Percentiles rank a stretch among this genome's conserved stretches.
phyloP scores from a whole-genome alignment of 495 filamentous ascomycete genomes.

The Penicillium pulvis region DNA sequence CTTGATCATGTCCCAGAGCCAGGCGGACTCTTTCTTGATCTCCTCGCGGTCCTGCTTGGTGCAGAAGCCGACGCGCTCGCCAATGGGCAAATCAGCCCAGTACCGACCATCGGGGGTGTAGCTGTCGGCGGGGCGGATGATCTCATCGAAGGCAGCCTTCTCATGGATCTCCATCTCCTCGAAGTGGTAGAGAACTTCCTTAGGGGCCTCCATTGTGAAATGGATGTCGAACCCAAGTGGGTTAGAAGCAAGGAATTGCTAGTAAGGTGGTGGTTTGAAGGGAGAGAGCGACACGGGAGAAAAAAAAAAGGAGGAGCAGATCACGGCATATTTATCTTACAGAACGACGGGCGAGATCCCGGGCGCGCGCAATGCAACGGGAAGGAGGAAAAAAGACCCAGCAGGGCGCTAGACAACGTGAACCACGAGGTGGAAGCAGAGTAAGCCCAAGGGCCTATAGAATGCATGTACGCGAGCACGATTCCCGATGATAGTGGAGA shows the following conservation, averaged over 20 bases:
- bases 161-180: constrained; percentile 62
- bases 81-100: constrained; percentile 78
- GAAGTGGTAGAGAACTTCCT: constrained; percentile 41
- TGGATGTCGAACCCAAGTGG: neutral
- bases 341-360: neutral
- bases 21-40: constrained; percentile 58
- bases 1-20: constrained; percentile 74
- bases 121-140: constrained; percentile 78
- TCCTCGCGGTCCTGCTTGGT: constrained; percentile 64
- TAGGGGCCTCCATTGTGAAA: constrained; percentile 18
- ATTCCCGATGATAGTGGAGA: constrained; percentile 12
- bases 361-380: constrained; percentile 1
- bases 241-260: neutral
- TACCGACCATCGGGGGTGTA: constrained; percentile 76
- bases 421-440: neutral
- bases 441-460: constrained; percentile 10
- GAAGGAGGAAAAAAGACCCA: neutral
- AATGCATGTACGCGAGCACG: constrained; percentile 17
- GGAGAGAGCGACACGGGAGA: constrained; percentile 1
- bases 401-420: neutral
- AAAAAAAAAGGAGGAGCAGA: constrained; percentile 1
- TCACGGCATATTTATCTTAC: constrained; percentile 6
- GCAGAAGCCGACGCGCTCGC: constrained; percentile 68
- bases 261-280: neutral
- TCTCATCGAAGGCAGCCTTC: constrained; percentile 67